These are phyloP conservation scores for Cocos nucifera DNA, from an alignment of 176 grass and related monocot species.

Conservation along the genomic window DNA sequence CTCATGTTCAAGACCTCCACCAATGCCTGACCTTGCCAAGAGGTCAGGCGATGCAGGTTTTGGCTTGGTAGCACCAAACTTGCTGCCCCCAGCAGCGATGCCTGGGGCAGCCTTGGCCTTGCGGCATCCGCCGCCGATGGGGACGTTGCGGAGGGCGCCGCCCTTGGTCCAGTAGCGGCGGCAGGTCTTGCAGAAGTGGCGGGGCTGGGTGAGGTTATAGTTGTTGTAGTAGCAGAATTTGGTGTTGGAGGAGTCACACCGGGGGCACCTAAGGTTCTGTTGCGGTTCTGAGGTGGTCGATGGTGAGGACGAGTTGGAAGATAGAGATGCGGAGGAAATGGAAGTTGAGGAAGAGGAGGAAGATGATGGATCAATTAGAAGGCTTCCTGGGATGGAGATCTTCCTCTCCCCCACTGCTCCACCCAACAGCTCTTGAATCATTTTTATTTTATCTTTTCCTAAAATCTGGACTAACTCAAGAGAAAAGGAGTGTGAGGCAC, in stretches of 20 bases:
- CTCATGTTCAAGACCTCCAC: constrained; percentile 1
- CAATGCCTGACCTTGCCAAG: background rate
- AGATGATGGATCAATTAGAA: constrained; percentile 2
- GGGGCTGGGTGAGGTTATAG: constrained; percentile 65
- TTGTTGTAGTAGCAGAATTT: constrained; percentile 95
- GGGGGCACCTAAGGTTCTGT: constrained; percentile 35
- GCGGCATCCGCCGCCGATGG: constrained; percentile 63
- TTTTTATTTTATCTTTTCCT: constrained; percentile 36
- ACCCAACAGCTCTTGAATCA: constrained; percentile 63
- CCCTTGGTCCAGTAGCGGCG: constrained; percentile 85
- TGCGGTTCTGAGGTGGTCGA: constrained; percentile 30
- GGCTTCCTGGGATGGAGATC: constrained; percentile 3
- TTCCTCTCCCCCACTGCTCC: constrained; percentile 47
- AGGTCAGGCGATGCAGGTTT: background rate
- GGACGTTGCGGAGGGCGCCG: constrained; percentile 71
- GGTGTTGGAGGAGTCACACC: constrained; percentile 72
- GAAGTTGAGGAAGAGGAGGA: constrained; percentile 20
- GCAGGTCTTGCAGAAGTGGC: constrained; percentile 89
- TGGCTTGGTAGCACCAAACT: constrained; percentile 12
- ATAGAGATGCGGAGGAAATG: constrained; percentile 32
- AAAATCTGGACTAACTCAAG: constrained; percentile 12
- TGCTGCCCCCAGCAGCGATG: no score
- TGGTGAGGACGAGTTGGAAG: constrained; percentile 15
- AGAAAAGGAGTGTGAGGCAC: constrained; percentile 20
- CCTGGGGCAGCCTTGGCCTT: constrained; percentile 33